These are phyloP conservation scores for Cadophora sp. DNA, from an alignment of 2,329 filamentous ascomycete species.

Conservation along the genomic window DNA sequence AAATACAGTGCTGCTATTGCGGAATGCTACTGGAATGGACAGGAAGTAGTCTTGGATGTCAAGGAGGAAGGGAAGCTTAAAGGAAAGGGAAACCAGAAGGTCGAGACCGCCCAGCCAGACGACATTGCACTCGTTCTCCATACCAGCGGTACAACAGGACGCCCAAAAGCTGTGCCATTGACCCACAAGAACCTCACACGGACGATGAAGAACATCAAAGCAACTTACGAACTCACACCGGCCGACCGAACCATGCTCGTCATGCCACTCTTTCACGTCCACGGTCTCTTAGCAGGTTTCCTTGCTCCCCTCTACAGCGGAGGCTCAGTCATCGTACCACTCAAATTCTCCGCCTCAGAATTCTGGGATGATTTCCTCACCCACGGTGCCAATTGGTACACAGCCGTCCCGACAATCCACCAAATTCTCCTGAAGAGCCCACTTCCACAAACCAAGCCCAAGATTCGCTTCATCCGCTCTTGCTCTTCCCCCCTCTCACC, in stretches of 20 bases:
- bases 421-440: slow-evolving; percentile 83
- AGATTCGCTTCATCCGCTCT: slow-evolving; percentile 86
- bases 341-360: slow-evolving; percentile 79
- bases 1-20: slow-evolving; percentile 86
- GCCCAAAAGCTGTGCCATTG: slow-evolving; percentile 84
- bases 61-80: slow-evolving; percentile 76
- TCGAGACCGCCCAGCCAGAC: slow-evolving; percentile 69
- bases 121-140: slow-evolving; percentile 84
- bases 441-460: slow-evolving; percentile 69
- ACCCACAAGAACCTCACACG: slow-evolving; percentile 81
- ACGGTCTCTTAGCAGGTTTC: slow-evolving; percentile 84
- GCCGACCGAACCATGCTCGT: slow-evolving; percentile 83
- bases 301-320: slow-evolving; percentile 78
- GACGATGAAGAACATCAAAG: slow-evolving; percentile 84
- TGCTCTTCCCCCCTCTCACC: slow-evolving; percentile 86
- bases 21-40: slow-evolving; percentile 81
- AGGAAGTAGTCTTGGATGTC: slow-evolving; percentile 76
- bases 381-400: slow-evolving; percentile 88
- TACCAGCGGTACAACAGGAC: slow-evolving; percentile 83
- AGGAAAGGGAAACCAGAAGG: slow-evolving; percentile 53
- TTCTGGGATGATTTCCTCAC: slow-evolving; percentile 82
- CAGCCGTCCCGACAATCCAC: slow-evolving; percentile 91
- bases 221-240: slow-evolving; percentile 75
- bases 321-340: slow-evolving; percentile 80
- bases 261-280: slow-evolving; percentile 91